phyloP scores from a whole-genome alignment of 176 grass and related monocot genomes.

The Musa itinerans region DNA sequence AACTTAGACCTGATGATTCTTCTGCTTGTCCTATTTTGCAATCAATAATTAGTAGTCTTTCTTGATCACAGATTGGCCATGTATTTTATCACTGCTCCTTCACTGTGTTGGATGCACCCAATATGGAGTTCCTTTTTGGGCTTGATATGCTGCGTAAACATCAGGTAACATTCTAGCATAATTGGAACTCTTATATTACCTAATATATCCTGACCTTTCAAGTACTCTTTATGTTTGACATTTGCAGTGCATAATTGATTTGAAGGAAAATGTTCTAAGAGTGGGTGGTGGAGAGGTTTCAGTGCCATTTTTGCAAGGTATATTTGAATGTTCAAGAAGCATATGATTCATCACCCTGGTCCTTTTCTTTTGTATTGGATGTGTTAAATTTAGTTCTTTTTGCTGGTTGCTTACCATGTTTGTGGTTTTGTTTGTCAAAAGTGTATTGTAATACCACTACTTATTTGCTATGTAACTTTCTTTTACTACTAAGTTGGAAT shows the following conservation, averaged over 20 bases:
- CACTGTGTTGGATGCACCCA: constrained; percentile 92
- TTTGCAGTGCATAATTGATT: constrained; percentile 93
- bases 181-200: constrained; percentile 10
- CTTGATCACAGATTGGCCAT: constrained; percentile 59
- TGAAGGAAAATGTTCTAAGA: constrained; percentile 98
- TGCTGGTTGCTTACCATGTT: constrained; percentile 10
- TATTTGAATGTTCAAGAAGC: constrained; percentile 6
- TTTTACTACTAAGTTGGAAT: not conserved
- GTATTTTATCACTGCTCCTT: constrained; percentile 89
- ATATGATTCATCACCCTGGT: not conserved
- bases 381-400: not conserved
- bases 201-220: not conserved
- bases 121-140: constrained; percentile 99
- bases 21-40: not conserved
- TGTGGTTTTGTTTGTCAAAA: constrained; percentile 13
- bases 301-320: constrained; percentile 94
- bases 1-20: not conserved
- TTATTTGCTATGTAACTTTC: not conserved
- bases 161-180: constrained; percentile 52
- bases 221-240: not conserved
- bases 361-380: constrained; percentile 1
- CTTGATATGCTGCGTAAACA: constrained; percentile 99
- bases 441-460: not conserved
- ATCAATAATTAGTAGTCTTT: not conserved
- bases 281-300: constrained; percentile 94